Base-by-base conservation (phyloP, 345 rosid species). In the Citrus mangshanensis region DNA sequence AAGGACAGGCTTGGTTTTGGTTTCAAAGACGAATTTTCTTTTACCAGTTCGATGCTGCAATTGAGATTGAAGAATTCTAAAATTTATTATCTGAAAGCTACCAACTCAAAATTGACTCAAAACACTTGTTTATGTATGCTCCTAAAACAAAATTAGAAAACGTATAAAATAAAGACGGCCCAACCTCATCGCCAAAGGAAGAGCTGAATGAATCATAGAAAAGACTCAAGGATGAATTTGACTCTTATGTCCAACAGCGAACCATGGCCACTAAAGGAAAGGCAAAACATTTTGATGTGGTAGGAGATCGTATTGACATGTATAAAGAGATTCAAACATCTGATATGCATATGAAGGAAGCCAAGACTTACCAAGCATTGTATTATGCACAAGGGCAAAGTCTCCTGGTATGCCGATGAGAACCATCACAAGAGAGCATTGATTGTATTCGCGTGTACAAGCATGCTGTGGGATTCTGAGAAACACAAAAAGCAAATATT, bases 381-480 rank as follows among this genome's bases (percentile, higher is more conserved):
- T 76, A 78, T 82, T 87, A 95, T 24, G 99, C 97, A 82, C 99
- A 92, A 18, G 99, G 98, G 82, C 98, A 93, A 78, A 93, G 96
- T 85, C 98, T 90, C 88, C 88, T 83, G 55, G 97, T 95, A 77
- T 92, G 85, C 73, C 37, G 88, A 82, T 93, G 96, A 4, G 94
- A 91, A 73, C 99, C 98, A 59, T 92, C 97, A 81, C 99, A 93
- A 35, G 98, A 90, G 56, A 92, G 87, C 86, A 90, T 78, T 24
- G 99, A 88, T 70, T 91, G 89, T 34, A 88, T 88, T 76, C 82
- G 85, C 21, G 94, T 89, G 79, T 89, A 93, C 85, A 95, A 88
- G 88, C 99, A 95, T 64, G 96, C 93, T 74, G 94, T 97, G 0
- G 98, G 97, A 82, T 90, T 91, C 99, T 93, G 94, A 79, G 76